Evolutionary conservation across 305 asterid species (phyloP).

Genomic region (Fraxinus angustifolia): DNA sequence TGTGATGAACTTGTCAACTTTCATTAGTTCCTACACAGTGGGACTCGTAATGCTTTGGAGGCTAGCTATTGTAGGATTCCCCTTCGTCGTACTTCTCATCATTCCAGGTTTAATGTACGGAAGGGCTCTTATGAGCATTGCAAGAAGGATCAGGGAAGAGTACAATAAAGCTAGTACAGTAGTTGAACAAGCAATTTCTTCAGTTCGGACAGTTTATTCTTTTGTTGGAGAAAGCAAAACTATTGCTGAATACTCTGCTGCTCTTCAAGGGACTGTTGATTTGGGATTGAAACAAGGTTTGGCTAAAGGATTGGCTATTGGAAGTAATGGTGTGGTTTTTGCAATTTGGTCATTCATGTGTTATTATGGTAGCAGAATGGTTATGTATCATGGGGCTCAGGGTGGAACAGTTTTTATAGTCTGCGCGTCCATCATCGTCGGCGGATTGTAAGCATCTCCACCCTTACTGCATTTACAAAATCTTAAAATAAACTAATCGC

Average conservation of each 20-base stretch:
- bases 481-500: not conserved
- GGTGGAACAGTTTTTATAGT: constrained; percentile 92
- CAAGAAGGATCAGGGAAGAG: constrained; percentile 61
- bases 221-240: constrained; percentile 76
- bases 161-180: constrained; percentile 60
- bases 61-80: constrained; percentile 74
- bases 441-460: constrained; percentile 66
- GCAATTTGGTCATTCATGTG: constrained; percentile 90
- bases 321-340: constrained; percentile 76
- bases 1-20: constrained; percentile 72
- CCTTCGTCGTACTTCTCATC: constrained; percentile 60
- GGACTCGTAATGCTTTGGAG: constrained; percentile 77
- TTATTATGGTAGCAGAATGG: constrained; percentile 79
- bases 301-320: constrained; percentile 87
- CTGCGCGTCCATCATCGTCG: constrained; percentile 75
- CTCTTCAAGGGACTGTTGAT: constrained; percentile 76
- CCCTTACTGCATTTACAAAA: not conserved
- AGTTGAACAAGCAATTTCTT: constrained; percentile 83
- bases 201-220: constrained; percentile 80
- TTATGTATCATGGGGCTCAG: constrained; percentile 72
- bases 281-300: constrained; percentile 78
- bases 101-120: constrained; percentile 93
- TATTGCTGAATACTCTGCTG: constrained; percentile 46
- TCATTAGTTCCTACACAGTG: constrained; percentile 59
- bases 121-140: constrained; percentile 65